A percentile compares a stretch with the other conserved stretches of the same genome.
phyloP scores from a whole-genome alignment of 805 yeast genomes.

The Kuraishia borneana region DNA sequence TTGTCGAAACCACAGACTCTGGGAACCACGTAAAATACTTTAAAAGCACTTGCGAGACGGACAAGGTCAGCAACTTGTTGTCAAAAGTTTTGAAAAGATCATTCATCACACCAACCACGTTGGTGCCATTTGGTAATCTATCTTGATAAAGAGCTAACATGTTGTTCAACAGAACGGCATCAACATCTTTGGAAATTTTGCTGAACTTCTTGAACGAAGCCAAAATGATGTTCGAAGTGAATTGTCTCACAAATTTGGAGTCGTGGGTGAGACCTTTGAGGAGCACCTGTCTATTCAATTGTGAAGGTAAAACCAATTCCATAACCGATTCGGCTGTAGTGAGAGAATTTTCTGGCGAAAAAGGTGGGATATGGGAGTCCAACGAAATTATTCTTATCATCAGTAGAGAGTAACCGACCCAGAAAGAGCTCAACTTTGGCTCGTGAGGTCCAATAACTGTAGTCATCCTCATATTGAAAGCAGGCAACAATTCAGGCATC shows the following conservation, averaged over 20 bases:
- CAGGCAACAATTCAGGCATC: slow-evolving; percentile 64
- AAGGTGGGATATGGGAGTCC: background rate
- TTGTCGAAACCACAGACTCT: slow-evolving; percentile 2
- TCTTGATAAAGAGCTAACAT: slow-evolving; percentile 1
- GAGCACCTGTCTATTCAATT: slow-evolving; percentile 46
- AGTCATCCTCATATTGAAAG: slow-evolving; percentile 48
- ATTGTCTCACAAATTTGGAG: slow-evolving; percentile 43
- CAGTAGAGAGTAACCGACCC: slow-evolving; percentile 65
- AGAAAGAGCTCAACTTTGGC: slow-evolving; percentile 70
- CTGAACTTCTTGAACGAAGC: slow-evolving; percentile 44
- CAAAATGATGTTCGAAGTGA: slow-evolving; percentile 49
- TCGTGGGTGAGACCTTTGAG: slow-evolving; percentile 46
- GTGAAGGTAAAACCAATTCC: slow-evolving; percentile 55
- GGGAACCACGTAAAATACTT: slow-evolving; percentile 27
- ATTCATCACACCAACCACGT: slow-evolving; percentile 28
- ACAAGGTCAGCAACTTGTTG: slow-evolving; percentile 33
- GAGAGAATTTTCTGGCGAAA: background rate
- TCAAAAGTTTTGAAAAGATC: slow-evolving; percentile 29
- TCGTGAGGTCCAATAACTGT: slow-evolving; percentile 61
- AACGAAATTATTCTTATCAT: slow-evolving; percentile 43
- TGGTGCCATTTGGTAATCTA: slow-evolving; percentile 40
- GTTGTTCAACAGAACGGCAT: background rate
- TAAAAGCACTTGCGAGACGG: slow-evolving; percentile 32
- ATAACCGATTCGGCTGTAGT: slow-evolving; percentile 20
- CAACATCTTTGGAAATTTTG: slow-evolving; percentile 15